phyloP scores from a whole-genome alignment of 1,139 yeast species.

The Casaregolazyma suthepensis region DNA sequence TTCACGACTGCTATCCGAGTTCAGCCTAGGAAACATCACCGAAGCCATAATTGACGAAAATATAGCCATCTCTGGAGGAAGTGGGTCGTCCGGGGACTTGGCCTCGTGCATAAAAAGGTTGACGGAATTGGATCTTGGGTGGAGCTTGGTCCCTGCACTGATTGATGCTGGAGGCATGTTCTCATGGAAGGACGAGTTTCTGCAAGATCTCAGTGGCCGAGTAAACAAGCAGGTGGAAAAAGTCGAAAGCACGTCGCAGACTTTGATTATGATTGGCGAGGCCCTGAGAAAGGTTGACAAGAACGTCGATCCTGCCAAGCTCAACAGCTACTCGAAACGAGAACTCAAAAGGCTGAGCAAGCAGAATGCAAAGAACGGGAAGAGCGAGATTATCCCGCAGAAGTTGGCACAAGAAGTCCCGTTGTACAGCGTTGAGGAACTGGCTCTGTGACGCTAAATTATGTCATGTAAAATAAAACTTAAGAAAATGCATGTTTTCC shows the following conservation, averaged over 20 bases:
- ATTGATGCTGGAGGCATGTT: conserved; percentile 71
- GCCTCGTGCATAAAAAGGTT: conserved; percentile 42
- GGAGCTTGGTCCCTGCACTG: conserved; percentile 54
- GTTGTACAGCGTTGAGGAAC: conserved; percentile 25
- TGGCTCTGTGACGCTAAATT: conserved; percentile 7
- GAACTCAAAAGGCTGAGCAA: conserved; percentile 26
- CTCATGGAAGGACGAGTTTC: conserved; percentile 48
- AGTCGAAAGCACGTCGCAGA: conserved; percentile 46
- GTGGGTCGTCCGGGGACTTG: conserved; percentile 14
- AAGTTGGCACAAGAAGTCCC: conserved; percentile 18
- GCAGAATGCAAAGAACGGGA: conserved; percentile 14
- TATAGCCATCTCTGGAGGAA: conserved; percentile 1
- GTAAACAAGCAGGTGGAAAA: conserved; percentile 47
- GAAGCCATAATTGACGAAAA: conserved; percentile 20
- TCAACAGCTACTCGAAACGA: conserved; percentile 15
- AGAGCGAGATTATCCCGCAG: not conserved
- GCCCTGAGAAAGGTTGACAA: conserved; percentile 32
- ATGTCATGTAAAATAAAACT: not conserved
- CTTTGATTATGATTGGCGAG: conserved; percentile 52
- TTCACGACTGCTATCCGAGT: conserved; percentile 60
- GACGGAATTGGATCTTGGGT: conserved; percentile 44
- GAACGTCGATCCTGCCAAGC: conserved; percentile 11
- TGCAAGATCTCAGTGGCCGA: conserved; percentile 37
- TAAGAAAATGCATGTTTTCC: not conserved
- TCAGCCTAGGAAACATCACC: conserved; percentile 31